A percentile compares a stretch with the other conserved stretches of the same genome.
Conservation (phyloP, 495 filamentous ascomycete species). For the Penicillium tannophilum region DNA sequence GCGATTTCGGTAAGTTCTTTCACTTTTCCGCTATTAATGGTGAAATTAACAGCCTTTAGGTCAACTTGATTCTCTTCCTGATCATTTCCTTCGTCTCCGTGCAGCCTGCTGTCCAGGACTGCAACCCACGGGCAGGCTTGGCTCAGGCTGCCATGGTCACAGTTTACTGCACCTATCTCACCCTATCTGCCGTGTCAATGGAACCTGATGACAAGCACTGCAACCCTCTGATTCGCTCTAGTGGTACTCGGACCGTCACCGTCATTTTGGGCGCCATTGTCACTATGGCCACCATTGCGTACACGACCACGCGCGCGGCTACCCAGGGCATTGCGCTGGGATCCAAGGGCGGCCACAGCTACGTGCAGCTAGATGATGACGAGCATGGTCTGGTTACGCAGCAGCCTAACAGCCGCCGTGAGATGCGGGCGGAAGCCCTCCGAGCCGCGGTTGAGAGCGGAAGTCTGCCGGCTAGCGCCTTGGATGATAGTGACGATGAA, state of each 20-base stretch:
- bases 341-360: slow-evolving; percentile 60
- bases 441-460: slow-evolving; percentile 90
- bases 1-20: slow-evolving; percentile 58
- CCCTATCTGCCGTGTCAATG: slow-evolving; percentile 98
- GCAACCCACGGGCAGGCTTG: slow-evolving; percentile 88
- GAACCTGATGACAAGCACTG: slow-evolving; percentile 93
- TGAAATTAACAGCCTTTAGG: slow-evolving; percentile 41
- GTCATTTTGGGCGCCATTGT: slow-evolving; percentile 90
- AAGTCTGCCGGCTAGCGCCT: slow-evolving; percentile 84
- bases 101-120: slow-evolving; percentile 86
- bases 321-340: slow-evolving; percentile 89
- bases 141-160: slow-evolving; percentile 98
- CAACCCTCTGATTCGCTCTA: slow-evolving; percentile 88
- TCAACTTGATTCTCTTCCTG: slow-evolving; percentile 86
- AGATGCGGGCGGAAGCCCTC: slow-evolving; percentile 91
- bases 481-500: slow-evolving; percentile 76
- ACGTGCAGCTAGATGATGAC: slow-evolving; percentile 66
- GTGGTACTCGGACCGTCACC: slow-evolving; percentile 85
- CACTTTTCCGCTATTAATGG: background rate
- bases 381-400: slow-evolving; percentile 88
- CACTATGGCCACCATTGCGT: slow-evolving; percentile 95
- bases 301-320: slow-evolving; percentile 94
- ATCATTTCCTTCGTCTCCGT: slow-evolving; percentile 82
- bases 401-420: slow-evolving; percentile 76
- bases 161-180: slow-evolving; percentile 97